Evolutionary conservation across 73 alveolate species (phyloP), one percentile per base, ranked within the genome.

Genomic region (Paramecium biaurelia): DNA sequence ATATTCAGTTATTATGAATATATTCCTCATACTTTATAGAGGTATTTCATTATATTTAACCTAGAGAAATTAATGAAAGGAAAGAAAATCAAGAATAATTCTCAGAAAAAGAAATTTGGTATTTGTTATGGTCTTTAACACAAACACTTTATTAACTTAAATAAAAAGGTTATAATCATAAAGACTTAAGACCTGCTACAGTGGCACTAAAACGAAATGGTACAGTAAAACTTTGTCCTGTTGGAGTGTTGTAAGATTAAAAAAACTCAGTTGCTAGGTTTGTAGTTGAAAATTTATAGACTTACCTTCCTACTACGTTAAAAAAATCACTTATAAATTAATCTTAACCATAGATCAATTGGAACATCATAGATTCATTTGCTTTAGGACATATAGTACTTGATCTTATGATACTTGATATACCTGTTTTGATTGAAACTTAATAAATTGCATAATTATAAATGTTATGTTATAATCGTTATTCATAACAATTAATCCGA

Each of bases 81-180:
- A 72, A 38, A 38, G 35, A 72, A 28, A 38, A 72, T 15, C 6
- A 11, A 35, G 58, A 38, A 72, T 15, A 21, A 28, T 72, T 72
- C 30, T 34, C 59, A 38, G 86, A 72, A 72, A 72, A 32, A n/a
- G 86, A 72, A 10, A 72, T 72, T 15, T 72, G 86, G 86, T 72
- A 35, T 35, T 21, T 72, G 58, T 42, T 72, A 20, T 72, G 86
- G 86, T 35, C 35, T 72, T 28, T 72, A 18, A 7, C 86, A 10
- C 18, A 37, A 34, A 67, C 86, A 9, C 58, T 72, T 34, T 72
- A 35, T 34, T 63, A 72, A 35, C 58, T 32, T 4, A 72, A 38
- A 72, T 15, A 72, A 72, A 38, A 35, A 10, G 86, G 86, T 11
- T 32, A 15, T 72, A 32, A 72, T 72, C 86, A 72, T 20, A 72